Evolutionary conservation across 139 green algal genomes (phyloP), one percentile per base, ranked within the genome.

Genomic region (Chlamydomonas schloesseri): DNA sequence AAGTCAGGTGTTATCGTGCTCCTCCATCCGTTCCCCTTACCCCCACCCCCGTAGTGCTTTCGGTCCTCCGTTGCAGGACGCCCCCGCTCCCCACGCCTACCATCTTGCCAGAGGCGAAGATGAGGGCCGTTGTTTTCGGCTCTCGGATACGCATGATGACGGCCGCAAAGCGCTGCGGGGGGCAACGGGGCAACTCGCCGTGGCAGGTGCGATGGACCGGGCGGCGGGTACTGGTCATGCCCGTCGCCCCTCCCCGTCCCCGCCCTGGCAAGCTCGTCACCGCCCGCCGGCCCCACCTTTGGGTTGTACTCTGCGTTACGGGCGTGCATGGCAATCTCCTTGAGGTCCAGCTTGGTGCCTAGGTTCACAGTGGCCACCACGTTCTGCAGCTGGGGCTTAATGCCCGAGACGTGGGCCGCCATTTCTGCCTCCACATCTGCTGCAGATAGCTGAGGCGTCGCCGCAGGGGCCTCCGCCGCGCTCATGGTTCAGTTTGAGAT

Each of bases 251-350:
- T n/a, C n/a, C n/a, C n/a, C 42, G 42, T 50, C 42, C 8, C 42
- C 42, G 42, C 42, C 42, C 42, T 13, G 42, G 42, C 42, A 50
- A 50, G 42, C 42, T 13, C n/a, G n/a, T n/a, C 6, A 50, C 42
- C 42, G 42, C 42, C 42, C 42, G 42, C 42, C 42, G 8, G 42
- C 42, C 42, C 42, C 72, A 97, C 95, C 95, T 99, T 99, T 33
- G 98, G 98, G 88, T 99, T 99, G 92, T 99, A 99, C 84, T 99
- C 98, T 5, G 98, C 98, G 68, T 99, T 99, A 11, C 98, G 88
- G 1, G 98, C 98, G n/a, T 98, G 91, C 83, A 99, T 93, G 31
- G 98, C 98, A 70, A 99, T 99, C 46, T 95, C 90, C 82, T 99
- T 99, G 37, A 99, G 89, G 90, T 99, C 98, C 72, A 99, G 91